These are phyloP conservation scores for Cutaneotrichosporon sp. DNA, from an alignment of 1,284 basidiomycete genomes.

Conservation along the genomic window DNA sequence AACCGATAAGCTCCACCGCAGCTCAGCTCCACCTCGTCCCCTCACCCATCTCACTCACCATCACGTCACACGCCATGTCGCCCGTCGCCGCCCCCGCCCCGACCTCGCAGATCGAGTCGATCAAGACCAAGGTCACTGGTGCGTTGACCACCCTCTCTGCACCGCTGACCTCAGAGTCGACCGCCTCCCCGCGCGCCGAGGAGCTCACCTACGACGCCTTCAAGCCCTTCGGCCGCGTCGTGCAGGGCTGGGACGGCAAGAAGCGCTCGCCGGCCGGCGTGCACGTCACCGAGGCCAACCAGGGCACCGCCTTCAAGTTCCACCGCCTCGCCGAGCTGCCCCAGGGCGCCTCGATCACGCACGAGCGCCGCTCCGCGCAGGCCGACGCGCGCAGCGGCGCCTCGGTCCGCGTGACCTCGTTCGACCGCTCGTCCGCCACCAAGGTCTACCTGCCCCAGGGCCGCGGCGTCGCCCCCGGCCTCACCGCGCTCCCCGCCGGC, in stretches of 20 bases:
- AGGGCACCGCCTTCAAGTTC: constrained; percentile 84
- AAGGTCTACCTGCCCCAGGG: constrained; percentile 86
- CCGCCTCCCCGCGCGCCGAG: neutral
- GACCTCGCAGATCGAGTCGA: neutral
- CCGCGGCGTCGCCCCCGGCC: constrained; percentile 54
- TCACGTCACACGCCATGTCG: neutral
- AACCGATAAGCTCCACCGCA: no score
- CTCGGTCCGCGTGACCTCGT: constrained; percentile 54
- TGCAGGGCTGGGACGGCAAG: constrained; percentile 65
- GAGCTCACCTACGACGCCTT: constrained; percentile 77
- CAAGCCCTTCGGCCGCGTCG: constrained; percentile 77
- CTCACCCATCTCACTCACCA: neutral
- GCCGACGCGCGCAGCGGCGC: constrained; percentile 56
- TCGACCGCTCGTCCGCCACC: constrained; percentile 57
- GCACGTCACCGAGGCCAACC: constrained; percentile 72
- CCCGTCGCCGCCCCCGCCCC: neutral
- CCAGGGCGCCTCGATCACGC: constrained; percentile 64
- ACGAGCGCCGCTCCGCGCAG: constrained; percentile 65
- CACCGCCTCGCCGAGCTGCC: constrained; percentile 74
- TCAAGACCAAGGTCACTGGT: neutral
- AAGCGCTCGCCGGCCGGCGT: constrained; percentile 57
- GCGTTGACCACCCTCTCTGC: neutral
- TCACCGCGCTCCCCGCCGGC: constrained; percentile 76
- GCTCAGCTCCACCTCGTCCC: no score
- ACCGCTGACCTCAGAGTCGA: neutral